Percentiles rank a stretch among this genome's conserved stretches.
phyloP scores from a whole-genome alignment of 495 filamentous ascomycete genomes.

The Talaromyces borbonicus region DNA sequence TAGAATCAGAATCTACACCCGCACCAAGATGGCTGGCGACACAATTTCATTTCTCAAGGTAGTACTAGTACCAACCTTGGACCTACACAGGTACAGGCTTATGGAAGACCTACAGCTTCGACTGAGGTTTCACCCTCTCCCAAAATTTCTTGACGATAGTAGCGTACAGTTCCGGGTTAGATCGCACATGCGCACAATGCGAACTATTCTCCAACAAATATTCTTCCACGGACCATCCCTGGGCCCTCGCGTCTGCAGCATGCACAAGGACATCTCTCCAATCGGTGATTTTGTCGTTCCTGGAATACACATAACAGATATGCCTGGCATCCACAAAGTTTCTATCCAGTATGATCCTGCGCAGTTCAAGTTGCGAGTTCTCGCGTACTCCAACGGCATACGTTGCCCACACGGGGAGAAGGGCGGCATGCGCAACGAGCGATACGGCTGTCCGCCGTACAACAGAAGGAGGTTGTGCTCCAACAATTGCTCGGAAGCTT shows the following conservation, averaged over 20 bases:
- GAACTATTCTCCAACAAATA: slow-evolving; percentile 19
- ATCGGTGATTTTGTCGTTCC: slow-evolving; percentile 24
- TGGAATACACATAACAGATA: slow-evolving; percentile 24
- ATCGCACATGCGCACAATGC: slow-evolving; percentile 24
- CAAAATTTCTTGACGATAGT: slow-evolving; percentile 15
- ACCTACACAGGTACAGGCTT: no score
- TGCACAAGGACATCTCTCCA: slow-evolving; percentile 26
- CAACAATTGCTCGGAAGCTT: slow-evolving; percentile 15
- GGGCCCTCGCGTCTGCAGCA: slow-evolving; percentile 17
- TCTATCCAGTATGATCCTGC: slow-evolving; percentile 12
- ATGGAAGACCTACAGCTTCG: slow-evolving; percentile 3
- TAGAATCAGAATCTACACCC: no score
- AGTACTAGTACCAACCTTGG: no score
- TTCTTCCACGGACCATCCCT: slow-evolving; percentile 19
- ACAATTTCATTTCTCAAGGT: not conserved
- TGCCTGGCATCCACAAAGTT: slow-evolving; percentile 10
- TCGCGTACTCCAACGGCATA: slow-evolving; percentile 17
- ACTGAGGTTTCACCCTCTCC: slow-evolving; percentile 6
- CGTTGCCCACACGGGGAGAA: slow-evolving; percentile 17
- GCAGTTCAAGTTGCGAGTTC: slow-evolving; percentile 17
- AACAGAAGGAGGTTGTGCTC: slow-evolving; percentile 7
- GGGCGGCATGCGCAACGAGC: slow-evolving; percentile 11
- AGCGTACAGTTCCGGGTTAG: slow-evolving; percentile 20
- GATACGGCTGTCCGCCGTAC: slow-evolving; percentile 8
- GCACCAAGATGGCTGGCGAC: no score